Base-by-base conservation (phyloP, 2,329 filamentous ascomycete species). In the Colletotrichum sublineola region DNA sequence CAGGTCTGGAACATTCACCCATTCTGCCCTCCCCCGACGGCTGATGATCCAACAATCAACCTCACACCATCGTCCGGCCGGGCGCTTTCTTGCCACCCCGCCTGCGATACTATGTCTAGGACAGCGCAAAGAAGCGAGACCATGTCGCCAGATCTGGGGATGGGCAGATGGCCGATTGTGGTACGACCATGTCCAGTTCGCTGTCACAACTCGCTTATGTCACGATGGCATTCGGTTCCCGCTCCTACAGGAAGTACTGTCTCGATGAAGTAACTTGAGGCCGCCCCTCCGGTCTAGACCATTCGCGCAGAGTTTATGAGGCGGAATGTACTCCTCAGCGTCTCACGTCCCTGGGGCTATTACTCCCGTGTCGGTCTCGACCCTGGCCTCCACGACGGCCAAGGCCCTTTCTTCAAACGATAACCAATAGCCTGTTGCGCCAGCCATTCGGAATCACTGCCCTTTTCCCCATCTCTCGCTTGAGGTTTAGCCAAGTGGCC, bases 401-500 rank as follows among this genome's bases (percentile, higher is more conserved):
- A 20, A 61, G 40, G 20, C 53, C 24, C 33, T 62, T 68, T 36
- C 46, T 55, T 36, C 36, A 29, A 56, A 36, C 29, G 6, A 63
- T 44, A 42, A 38, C 65, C 64, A 72, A 60, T 61, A 56, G 31
- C 24, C 61, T 56, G n/a, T 44, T 58, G 46, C 15, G 40, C 38
- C 58, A 33, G 48, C 50, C 40, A 53, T 40, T 40, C 53, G n/a
- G 55, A 24, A 61, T 55, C 38, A 38, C 48, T 40, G 60, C 67
- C 61, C 57, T 48, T 48, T 31, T n/a, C 55, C 55, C 42, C 61
- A 29, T 55, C 44, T 70, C 61, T 55, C 12, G 33, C n/a, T 29
- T 31, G 40, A 53, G 66, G 40, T n/a, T 53, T 50, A 44, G 61
- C 70, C 61, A 73, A 73, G 70, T 31, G 70, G 70, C 67, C 36